Percentiles rank a stretch among this genome's conserved stretches.
Conservation (phyloP, 2,329 filamentous ascomycete genomes). For the Colletotrichum sojae region DNA sequence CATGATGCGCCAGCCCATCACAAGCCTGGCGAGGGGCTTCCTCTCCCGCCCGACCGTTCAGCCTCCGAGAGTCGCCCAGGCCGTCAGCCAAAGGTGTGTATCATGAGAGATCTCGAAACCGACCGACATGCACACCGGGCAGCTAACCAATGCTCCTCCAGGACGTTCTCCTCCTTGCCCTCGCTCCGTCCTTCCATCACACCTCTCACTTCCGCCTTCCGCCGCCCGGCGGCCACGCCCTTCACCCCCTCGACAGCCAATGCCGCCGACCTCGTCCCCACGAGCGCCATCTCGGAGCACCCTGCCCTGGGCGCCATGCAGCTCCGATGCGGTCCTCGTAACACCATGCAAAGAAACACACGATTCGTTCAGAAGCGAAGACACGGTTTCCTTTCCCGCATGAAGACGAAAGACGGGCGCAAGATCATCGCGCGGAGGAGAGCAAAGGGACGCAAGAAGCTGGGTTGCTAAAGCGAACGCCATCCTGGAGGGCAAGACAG, state of each 20-base stretch:
- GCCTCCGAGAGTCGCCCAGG: slow-evolving; percentile 1
- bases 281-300: slow-evolving; percentile 63
- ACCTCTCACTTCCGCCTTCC: slow-evolving; percentile 50
- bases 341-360: slow-evolving; percentile 69
- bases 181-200: slow-evolving; percentile 63
- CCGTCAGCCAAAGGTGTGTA: slow-evolving; percentile 24
- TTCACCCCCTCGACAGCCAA: slow-evolving; percentile 49
- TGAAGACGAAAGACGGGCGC: slow-evolving; percentile 64
- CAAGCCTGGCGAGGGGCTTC: slow-evolving; percentile 15
- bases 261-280: slow-evolving; percentile 61
- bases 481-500: too few species aligned
- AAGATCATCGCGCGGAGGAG: slow-evolving; percentile 67
- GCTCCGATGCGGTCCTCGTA: slow-evolving; percentile 71
- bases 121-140: background rate
- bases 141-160: slow-evolving; percentile 44
- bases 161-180: slow-evolving; percentile 65
- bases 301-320: slow-evolving; percentile 66
- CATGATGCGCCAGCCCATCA: slow-evolving; percentile 41
- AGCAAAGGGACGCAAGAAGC: slow-evolving; percentile 65
- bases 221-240: slow-evolving; percentile 47
- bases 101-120: background rate
- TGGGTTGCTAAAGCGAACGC: slow-evolving; percentile 44
- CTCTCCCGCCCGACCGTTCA: slow-evolving; percentile 21
- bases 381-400: slow-evolving; percentile 69
- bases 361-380: slow-evolving; percentile 72